Base-by-base conservation (phyloP, 768 basidiomycete genomes). In the Collybiopsis confluens region DNA sequence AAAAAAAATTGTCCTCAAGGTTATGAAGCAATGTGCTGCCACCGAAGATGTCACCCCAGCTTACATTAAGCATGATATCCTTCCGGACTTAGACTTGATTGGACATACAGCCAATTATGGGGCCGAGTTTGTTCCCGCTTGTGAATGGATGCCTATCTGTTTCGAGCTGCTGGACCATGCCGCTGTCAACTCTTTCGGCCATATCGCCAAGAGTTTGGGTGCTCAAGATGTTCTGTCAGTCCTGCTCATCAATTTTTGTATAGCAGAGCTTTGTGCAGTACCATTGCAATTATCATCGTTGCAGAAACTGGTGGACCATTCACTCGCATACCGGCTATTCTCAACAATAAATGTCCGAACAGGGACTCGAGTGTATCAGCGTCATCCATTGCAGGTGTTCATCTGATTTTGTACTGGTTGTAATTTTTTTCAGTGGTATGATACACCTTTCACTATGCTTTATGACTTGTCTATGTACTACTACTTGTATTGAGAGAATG, bases 101-200 rank as follows among this genome's bases (percentile, higher is more conserved):
- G 97, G 97, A 60, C 96, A 96, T 71, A 98, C 98, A 61, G 96
- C 97, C 54, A 96, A 99, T 83, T 92, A 96, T 70, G 97, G 97
- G 52, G 96, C 97, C 20, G 97, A 98, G 70, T 98, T 92, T 57
- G 96, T 99, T 0, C 95, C 97, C 13, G 96, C 97, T 9, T 85
- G 97, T 63, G 97, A 99, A 71, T 98, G 96, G 96, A 99, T 99
- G 97, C 88, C 96, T 65, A 98, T 99, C 65, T 98, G 97, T 68
- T 98, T 99, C 70, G 97, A 99, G 66, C 73, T 99, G 30, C 81
- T 99, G 45, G 97, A 98, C 65, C 92, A 95, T 65, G 97, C 96
- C 0, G 96, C 97, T 18, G 97, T 98, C 72, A 98, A 99, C 75
- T 97, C 96, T 1, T 99, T 99, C 62, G 97, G 97, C 63, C 98